Conservation (phyloP, 208 protist species). For the Trypanosoma mega region DNA sequence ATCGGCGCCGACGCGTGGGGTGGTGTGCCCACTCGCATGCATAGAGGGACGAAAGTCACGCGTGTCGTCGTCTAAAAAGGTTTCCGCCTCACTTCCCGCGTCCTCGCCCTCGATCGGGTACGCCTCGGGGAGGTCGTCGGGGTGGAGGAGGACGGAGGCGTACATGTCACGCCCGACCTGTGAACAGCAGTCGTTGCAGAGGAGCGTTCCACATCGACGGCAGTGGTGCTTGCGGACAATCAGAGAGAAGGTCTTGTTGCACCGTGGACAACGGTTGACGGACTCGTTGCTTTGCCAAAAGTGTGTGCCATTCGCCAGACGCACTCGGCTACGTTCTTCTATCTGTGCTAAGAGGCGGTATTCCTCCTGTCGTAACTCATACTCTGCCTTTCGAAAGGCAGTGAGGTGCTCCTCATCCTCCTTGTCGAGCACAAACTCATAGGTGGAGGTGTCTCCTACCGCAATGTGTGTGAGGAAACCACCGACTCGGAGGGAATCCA, state of each 20-base stretch:
- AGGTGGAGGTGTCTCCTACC: not conserved
- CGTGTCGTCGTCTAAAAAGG: not conserved
- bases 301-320: not conserved
- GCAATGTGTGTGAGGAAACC: constrained; percentile 6
- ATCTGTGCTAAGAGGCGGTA: constrained; percentile 3
- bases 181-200: constrained; percentile 61
- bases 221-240: constrained; percentile 61
- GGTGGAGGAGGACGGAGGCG: not conserved
- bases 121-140: too few species aligned
- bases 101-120: not conserved
- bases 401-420: constrained; percentile 7
- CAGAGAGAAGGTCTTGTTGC: constrained; percentile 42
- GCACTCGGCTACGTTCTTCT: not conserved
- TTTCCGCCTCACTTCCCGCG: not conserved
- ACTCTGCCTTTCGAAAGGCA: constrained; percentile 15
- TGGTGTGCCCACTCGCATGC: not conserved
- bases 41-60: too few species aligned
- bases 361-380: not conserved
- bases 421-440: constrained; percentile 25
- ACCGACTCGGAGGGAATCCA: not conserved
- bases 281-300: constrained; percentile 59
- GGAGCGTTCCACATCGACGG: constrained; percentile 62
- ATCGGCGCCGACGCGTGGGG: not conserved
- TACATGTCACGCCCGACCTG: constrained; percentile 57
- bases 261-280: constrained; percentile 39